Base-by-base conservation (phyloP, 306 rosid genomes). In the Vachellia pachyceras region DNA sequence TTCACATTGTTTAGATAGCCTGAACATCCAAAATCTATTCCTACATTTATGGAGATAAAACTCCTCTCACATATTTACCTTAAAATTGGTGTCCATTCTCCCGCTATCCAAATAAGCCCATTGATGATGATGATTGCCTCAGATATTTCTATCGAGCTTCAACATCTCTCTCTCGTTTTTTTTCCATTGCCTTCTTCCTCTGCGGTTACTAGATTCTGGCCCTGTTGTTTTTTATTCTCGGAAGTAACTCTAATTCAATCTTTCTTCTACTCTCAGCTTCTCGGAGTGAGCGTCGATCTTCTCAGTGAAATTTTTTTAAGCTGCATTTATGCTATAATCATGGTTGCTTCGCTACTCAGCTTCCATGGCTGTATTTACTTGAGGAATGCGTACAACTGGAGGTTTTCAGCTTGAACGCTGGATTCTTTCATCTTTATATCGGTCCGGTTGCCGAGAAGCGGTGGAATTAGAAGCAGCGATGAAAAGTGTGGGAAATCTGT, bases 401-500 rank as follows among this genome's bases (percentile, higher is more conserved):
- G 22, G 40, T 40, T n/a, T 14, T 39, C 52, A n/a, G 41, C 42
- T 66, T 49, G 29, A 60, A 50, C 33, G 74, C 13, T 36, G 23
- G 71, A 12, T 2, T 29, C 25, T 50, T 41, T 40, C 25, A 40
- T 36, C 45, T 71, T 0, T 46, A 5, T 11, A 20, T 77, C 69
- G 72, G 85, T 79, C 84, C 82, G 88, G 44, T 77, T 54, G 81
- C 75, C 10, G 84, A 79, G 83, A 81, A 78, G 61, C 80, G 63
- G 69, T 42, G 39, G 61, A 42, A 37, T 37, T 37, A 58, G 72
- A 67, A 71, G 37, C 13, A 70, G 17, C 70, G 15, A 44, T 37
- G 15, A 49, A 63, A 10, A 10, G 29, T 2, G 10, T 29, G 0
- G 23, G 58, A 29, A 47, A 80, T 10, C 17, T 40, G 13, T 46